These are phyloP conservation scores for Nemania abortiva DNA, from an alignment of 2,329 filamentous ascomycete species.

Conservation along the genomic window DNA sequence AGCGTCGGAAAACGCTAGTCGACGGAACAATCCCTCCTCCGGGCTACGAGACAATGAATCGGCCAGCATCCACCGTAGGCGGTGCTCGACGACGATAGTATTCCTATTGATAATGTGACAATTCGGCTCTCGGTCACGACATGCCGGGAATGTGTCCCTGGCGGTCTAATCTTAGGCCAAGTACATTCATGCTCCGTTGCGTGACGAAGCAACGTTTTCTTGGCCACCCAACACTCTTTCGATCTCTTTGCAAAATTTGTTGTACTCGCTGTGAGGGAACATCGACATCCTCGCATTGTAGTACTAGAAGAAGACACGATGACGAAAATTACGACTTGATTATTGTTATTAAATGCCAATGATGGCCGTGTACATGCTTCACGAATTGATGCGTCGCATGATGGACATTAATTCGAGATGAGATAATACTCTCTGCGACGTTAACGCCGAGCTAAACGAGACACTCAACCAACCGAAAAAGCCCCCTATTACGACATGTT, in stretches of 20 bases:
- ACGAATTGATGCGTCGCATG: constrained; percentile 52
- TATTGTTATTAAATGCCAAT: constrained; percentile 53
- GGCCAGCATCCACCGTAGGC: constrained; percentile 59
- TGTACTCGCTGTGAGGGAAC: constrained; percentile 55
- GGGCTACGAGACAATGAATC: constrained; percentile 63
- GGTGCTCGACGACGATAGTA: constrained; percentile 51
- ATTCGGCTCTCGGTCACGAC: not conserved
- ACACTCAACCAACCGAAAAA: constrained; percentile 50
- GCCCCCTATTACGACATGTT: constrained; percentile 50
- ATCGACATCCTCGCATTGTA: constrained; percentile 52
- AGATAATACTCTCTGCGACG: constrained; percentile 43
- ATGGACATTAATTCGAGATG: constrained; percentile 50
- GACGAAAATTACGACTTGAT: constrained; percentile 58
- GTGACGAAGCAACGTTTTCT: constrained; percentile 38
- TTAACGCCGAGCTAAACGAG: constrained; percentile 51
- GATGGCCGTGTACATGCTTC: constrained; percentile 52
- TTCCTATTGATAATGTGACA: not conserved
- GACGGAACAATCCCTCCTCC: constrained; percentile 67
- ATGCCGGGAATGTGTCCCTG: constrained; percentile 14
- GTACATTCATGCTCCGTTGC: constrained; percentile 42
- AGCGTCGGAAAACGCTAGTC: constrained; percentile 83
- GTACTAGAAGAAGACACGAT: constrained; percentile 52
- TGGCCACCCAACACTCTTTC: constrained; percentile 43
- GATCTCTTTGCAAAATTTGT: constrained; percentile 48
- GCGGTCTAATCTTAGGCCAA: constrained; percentile 4